These are phyloP conservation scores for Tephrocybe sp. DNA, from an alignment of 768 basidiomycete genomes.

Conservation along the genomic window DNA sequence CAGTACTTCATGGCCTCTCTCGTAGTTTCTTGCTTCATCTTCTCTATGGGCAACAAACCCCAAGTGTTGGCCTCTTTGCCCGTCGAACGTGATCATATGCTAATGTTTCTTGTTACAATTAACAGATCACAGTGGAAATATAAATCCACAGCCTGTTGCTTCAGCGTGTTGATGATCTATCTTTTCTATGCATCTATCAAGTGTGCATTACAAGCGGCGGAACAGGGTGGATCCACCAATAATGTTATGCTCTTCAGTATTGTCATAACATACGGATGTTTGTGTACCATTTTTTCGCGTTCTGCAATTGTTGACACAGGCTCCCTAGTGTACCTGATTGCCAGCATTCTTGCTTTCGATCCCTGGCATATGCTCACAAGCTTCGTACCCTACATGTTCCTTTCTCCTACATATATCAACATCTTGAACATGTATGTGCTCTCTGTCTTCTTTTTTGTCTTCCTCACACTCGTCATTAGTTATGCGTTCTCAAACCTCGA, in stretches of 20 bases:
- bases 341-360: constrained; percentile 83
- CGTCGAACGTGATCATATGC: no score
- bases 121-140: constrained; percentile 82
- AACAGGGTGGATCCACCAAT: constrained; percentile 63
- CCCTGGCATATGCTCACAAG: constrained; percentile 97
- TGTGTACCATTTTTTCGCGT: constrained; percentile 17
- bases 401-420: constrained; percentile 81
- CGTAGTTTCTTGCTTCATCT: constrained; percentile 86
- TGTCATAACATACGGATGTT: constrained; percentile 79
- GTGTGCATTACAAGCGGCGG: constrained; percentile 71
- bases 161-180: constrained; percentile 80
- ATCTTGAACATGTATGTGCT: constrained; percentile 67
- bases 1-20: constrained; percentile 84
- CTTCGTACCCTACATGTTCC: constrained; percentile 82
- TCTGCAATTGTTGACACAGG: not conserved
- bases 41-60: constrained; percentile 95
- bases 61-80: constrained; percentile 51
- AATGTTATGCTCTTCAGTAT: constrained; percentile 83
- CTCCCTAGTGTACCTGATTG: constrained; percentile 64
- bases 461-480: constrained; percentile 32
- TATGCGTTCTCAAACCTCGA: constrained; percentile 86
- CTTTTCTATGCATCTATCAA: constrained; percentile 80
- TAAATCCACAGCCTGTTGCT: constrained; percentile 67
- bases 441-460: constrained; percentile 9
- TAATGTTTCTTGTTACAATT: no score